phyloP scores from a whole-genome alignment of 1,284 basidiomycete genomes.

The Sphaerobolus stellatus region DNA sequence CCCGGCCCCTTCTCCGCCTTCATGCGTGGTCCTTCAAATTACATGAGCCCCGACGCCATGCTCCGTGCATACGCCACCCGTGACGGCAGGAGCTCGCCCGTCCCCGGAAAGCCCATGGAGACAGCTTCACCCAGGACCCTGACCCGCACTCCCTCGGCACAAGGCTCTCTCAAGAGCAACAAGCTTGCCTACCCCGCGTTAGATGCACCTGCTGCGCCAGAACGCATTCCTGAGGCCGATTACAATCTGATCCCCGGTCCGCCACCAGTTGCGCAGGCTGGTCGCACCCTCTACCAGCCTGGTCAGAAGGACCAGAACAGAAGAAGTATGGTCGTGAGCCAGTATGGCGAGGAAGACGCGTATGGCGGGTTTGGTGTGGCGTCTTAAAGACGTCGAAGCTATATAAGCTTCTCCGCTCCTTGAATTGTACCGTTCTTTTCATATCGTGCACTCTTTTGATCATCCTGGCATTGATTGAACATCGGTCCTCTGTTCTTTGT shows the following conservation, averaged over 20 bases:
- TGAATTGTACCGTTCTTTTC: too few relatives aligned
- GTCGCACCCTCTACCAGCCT: constrained; percentile 3
- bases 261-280: neutral
- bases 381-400: too few relatives aligned
- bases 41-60: constrained; percentile 69
- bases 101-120: constrained; percentile 7
- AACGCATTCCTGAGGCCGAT: neutral
- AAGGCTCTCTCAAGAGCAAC: neutral
- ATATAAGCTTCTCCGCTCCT: too few relatives aligned
- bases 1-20: constrained; percentile 15
- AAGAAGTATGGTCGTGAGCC: neutral
- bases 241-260: neutral
- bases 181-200: constrained; percentile 2
- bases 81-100: neutral
- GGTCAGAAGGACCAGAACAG: neutral
- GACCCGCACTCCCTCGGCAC: neutral
- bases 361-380: constrained; percentile 8
- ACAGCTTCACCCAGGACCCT: neutral
- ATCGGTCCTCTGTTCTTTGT: too few relatives aligned
- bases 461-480: too few relatives aligned
- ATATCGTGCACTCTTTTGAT: too few relatives aligned
- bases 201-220: constrained; percentile 10
- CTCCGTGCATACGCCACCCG: constrained; percentile 61
- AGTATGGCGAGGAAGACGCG: neutral
- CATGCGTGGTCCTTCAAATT: constrained; percentile 36